These are phyloP conservation scores for Brassica cretica DNA, from an alignment of 345 rosid genomes.

Conservation along the genomic window DNA sequence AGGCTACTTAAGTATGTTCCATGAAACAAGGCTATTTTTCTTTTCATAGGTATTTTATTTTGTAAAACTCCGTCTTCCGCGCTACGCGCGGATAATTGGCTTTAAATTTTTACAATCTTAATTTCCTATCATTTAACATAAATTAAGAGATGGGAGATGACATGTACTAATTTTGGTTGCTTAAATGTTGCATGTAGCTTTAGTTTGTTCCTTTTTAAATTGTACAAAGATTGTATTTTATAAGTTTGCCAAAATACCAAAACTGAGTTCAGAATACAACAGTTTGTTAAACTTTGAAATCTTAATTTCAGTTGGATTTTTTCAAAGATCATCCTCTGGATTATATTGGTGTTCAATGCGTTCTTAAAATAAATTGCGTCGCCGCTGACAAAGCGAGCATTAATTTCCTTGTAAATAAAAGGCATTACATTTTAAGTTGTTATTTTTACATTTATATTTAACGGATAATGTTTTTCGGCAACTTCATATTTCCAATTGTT, in stretches of 20 bases:
- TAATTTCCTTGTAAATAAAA: neutral
- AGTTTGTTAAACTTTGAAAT: neutral
- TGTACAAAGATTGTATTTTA: neutral
- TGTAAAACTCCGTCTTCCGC: too few species aligned
- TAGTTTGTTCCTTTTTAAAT: neutral
- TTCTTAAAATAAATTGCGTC: neutral
- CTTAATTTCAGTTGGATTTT: too few species aligned
- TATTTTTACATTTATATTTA: too few species aligned
- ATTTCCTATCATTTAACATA: neutral
- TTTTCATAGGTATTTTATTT: too few species aligned
- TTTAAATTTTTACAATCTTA: too few species aligned
- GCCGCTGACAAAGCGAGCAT: neutral
- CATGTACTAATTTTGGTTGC: neutral
- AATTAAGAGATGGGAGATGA: neutral
- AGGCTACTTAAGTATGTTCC: too few species aligned
- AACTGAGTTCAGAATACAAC: neutral
- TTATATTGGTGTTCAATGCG: neutral
- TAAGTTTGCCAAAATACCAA: neutral
- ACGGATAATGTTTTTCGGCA: too few species aligned
- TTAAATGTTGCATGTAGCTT: neutral
- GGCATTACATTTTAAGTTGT: neutral
- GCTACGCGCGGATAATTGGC: too few species aligned
- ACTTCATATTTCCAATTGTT: too few species aligned
- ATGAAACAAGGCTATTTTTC: too few species aligned
- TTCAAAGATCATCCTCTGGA: neutral